phyloP scores from a whole-genome alignment of 2,329 filamentous ascomycete species.

The Xylariales sp. region DNA sequence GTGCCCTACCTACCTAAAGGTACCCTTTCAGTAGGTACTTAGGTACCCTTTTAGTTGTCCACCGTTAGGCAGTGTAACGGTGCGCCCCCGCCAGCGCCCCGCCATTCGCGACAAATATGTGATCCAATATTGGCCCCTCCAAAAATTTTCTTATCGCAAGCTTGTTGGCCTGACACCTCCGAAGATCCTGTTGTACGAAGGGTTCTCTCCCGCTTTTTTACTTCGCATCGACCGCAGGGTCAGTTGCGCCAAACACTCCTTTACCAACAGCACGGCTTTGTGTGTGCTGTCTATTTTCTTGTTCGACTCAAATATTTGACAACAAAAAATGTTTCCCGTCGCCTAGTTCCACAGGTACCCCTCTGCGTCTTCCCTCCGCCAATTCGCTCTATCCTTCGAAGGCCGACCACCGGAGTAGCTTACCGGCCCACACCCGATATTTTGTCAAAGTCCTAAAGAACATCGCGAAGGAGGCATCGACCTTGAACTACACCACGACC shows the following conservation, averaged over 20 bases:
- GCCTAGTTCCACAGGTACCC: background rate
- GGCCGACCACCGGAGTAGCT: slow-evolving; percentile 30
- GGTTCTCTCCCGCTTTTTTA: slow-evolving; percentile 5
- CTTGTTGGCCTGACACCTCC: background rate
- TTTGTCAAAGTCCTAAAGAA: slow-evolving; percentile 1
- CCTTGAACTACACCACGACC: background rate
- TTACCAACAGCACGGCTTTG: background rate
- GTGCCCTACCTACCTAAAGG: no score
- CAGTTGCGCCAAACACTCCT: slow-evolving; percentile 19
- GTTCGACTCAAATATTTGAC: background rate
- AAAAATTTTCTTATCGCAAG: slow-evolving; percentile 34
- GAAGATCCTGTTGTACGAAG: background rate
- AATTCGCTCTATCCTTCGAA: background rate
- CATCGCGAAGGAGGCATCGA: slow-evolving; percentile 6
- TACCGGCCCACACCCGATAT: slow-evolving; percentile 12
- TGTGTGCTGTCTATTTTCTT: background rate
- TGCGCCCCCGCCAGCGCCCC: slow-evolving; percentile 14
- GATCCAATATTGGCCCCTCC: slow-evolving; percentile 19
- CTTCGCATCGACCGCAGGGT: slow-evolving; percentile 19
- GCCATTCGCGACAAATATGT: slow-evolving; percentile 13
- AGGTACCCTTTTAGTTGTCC: background rate
- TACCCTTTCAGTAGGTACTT: no score
- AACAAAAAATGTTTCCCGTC: background rate
- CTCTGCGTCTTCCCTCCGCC: background rate
- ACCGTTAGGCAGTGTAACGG: background rate